Percentiles rank a stretch among this genome's conserved stretches.
Conservation (phyloP, 1,139 yeast genomes). For the Kurtzmaniella quercitrusa region DNA sequence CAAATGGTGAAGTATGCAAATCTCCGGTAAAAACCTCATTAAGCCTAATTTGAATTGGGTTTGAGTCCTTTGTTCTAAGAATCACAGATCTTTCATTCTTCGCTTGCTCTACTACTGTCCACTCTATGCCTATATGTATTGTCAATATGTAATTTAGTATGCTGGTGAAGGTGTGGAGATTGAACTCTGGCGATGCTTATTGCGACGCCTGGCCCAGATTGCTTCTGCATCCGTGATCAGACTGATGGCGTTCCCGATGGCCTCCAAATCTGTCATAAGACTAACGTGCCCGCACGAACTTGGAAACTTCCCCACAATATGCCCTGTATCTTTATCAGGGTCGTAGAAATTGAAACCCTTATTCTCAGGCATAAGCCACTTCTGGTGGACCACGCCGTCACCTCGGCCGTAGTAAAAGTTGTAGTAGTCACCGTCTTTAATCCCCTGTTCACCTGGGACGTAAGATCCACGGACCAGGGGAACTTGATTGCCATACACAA, state of each 20-base stretch:
- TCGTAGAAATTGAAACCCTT: constrained; percentile 53
- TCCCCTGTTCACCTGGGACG: constrained; percentile 58
- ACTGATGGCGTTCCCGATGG: constrained; percentile 65
- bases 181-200: background rate
- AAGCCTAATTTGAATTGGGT: too few relatives aligned
- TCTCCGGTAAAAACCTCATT: too few relatives aligned
- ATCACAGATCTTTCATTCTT: too few relatives aligned
- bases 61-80: too few relatives aligned
- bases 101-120: too few relatives aligned
- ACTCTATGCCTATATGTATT: too few relatives aligned
- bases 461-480: constrained; percentile 82
- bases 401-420: constrained; percentile 86
- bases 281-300: constrained; percentile 75
- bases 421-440: constrained; percentile 66
- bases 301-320: constrained; percentile 63
- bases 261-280: constrained; percentile 66
- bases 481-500: constrained; percentile 72
- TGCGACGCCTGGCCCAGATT: constrained; percentile 20
- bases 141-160: background rate
- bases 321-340: constrained; percentile 31
- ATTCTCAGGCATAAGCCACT: constrained; percentile 74
- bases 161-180: background rate
- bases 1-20: too few relatives aligned
- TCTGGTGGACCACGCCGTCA: constrained; percentile 86
- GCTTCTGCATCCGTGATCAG: constrained; percentile 56